phyloP scores from a whole-genome alignment of 345 rosid genomes.

The Capsella bursapastoris region DNA sequence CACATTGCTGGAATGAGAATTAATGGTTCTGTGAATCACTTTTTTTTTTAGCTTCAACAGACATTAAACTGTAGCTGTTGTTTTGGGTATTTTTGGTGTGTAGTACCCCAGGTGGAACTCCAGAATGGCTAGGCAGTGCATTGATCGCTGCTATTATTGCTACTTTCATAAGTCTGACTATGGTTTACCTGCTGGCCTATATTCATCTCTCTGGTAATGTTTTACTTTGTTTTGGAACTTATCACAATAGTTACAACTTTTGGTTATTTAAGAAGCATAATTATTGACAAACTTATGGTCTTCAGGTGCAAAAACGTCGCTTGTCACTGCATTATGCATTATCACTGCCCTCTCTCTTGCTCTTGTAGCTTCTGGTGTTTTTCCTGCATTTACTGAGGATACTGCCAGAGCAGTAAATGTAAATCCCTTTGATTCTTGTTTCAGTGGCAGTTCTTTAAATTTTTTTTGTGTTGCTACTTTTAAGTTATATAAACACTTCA shows the following conservation, averaged over 20 bases:
- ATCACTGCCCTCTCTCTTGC: constrained; percentile 62
- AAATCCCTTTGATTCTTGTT: constrained; percentile 40
- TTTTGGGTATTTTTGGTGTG: constrained; percentile 30
- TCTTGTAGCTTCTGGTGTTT: constrained; percentile 58
- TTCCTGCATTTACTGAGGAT: constrained; percentile 79
- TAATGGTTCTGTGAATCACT: not conserved
- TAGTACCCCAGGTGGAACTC: constrained; percentile 87
- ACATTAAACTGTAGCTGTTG: constrained; percentile 15
- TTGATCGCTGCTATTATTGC: constrained; percentile 65
- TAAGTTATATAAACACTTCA: not conserved
- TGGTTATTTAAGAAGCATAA: constrained; percentile 3
- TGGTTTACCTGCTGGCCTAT: constrained; percentile 85
- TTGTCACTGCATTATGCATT: constrained; percentile 56
- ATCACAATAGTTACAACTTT: not conserved
- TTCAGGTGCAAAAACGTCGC: constrained; percentile 70
- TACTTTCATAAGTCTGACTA: constrained; percentile 64
- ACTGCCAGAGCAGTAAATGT: constrained; percentile 90
- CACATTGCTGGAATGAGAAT: not conserved
- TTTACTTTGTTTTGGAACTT: constrained; percentile 12
- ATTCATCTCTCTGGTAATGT: constrained; percentile 81
- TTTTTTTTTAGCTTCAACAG: constrained; percentile 7
- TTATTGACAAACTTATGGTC: constrained; percentile 13
- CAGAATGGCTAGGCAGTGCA: constrained; percentile 84
- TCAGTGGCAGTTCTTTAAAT: constrained; percentile 3
- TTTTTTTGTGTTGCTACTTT: constrained; percentile 2